phyloP scores from a whole-genome alignment of 1,284 basidiomycete genomes.

The Pascua sp. region DNA sequence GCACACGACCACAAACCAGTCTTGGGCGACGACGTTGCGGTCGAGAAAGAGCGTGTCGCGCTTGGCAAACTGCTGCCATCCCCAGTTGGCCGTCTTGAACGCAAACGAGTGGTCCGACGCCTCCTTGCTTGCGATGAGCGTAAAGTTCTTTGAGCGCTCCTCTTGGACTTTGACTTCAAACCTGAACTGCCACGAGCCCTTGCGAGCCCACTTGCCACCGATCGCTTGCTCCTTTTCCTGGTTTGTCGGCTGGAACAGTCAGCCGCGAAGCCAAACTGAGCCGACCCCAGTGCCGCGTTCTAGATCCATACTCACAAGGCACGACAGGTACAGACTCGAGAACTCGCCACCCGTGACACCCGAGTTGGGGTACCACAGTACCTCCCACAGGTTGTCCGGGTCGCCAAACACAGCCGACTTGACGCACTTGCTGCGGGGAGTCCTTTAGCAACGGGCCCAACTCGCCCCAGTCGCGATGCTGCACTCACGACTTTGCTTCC shows the following conservation, averaged over 20 bases:
- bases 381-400: conserved; percentile 54
- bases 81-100: conserved; percentile 78
- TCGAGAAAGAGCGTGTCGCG: conserved; percentile 70
- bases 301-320: conserved; percentile 59
- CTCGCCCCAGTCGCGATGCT: too few relatives aligned
- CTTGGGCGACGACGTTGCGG: conserved; percentile 54
- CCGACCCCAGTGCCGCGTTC: neutral
- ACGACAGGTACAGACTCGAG: conserved; percentile 72
- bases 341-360: conserved; percentile 58
- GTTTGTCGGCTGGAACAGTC: conserved; percentile 56
- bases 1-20: conserved; percentile 72
- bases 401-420: conserved; percentile 50
- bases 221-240: conserved; percentile 66
- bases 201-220: conserved; percentile 72
- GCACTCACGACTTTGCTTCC: conserved; percentile 46
- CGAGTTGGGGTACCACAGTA: conserved; percentile 76
- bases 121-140: conserved; percentile 60
- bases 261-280: neutral
- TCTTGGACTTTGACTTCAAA: conserved; percentile 67
- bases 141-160: conserved; percentile 25
- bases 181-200: conserved; percentile 75
- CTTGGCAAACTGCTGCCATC: conserved; percentile 71
- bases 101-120: conserved; percentile 80
- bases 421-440: conserved; percentile 42
- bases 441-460: neutral